Evolutionary conservation across 768 basidiomycete species (phyloP).

Genomic region (Termitomyces sp.): DNA sequence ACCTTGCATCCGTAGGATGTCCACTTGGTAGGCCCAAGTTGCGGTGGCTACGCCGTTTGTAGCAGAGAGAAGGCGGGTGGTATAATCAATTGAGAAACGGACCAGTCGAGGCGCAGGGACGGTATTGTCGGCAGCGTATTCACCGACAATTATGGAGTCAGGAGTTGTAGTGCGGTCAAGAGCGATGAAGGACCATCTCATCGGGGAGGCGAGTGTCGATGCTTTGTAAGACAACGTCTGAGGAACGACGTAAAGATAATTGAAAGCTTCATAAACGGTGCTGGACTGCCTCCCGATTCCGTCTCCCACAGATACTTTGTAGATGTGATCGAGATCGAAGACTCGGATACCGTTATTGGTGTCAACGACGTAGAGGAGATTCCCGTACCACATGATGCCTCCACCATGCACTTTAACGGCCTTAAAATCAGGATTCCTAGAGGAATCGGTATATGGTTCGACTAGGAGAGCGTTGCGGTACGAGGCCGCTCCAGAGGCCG

Average conservation of each 20-base stretch:
- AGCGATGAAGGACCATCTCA: conserved; percentile 12
- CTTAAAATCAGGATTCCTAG: conserved; percentile 6
- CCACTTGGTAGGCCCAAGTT: conserved; percentile 11
- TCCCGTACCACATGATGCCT: conserved; percentile 12
- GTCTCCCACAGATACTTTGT: conserved; percentile 8
- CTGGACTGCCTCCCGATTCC: conserved; percentile 8
- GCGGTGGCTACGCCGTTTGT: conserved; percentile 9
- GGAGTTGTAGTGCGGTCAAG: conserved; percentile 12
- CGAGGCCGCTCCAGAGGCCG: not conserved
- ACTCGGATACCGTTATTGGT: conserved; percentile 12
- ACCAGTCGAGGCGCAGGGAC: conserved; percentile 7
- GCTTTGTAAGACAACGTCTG: conserved; percentile 8
- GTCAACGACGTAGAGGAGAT: conserved; percentile 9
- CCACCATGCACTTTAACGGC: conserved; percentile 10
- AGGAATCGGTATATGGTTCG: conserved; percentile 9
- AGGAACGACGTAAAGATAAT: conserved; percentile 9
- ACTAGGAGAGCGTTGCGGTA: conserved; percentile 11
- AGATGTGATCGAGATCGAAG: conserved; percentile 10
- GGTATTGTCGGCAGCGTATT: conserved; percentile 8
- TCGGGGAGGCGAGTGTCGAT: conserved; percentile 2
- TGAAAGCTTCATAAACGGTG: conserved; percentile 10
- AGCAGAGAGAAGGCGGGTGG: conserved; percentile 7
- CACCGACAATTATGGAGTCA: conserved; percentile 10
- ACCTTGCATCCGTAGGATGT: conserved; percentile 12
- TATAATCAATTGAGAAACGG: conserved; percentile 10